Percentiles rank a stretch among this genome's conserved stretches.
These are phyloP conservation scores for Flaveria ramosissima DNA, from an alignment of 129 eudicot genomes.

Conservation along the genomic window DNA sequence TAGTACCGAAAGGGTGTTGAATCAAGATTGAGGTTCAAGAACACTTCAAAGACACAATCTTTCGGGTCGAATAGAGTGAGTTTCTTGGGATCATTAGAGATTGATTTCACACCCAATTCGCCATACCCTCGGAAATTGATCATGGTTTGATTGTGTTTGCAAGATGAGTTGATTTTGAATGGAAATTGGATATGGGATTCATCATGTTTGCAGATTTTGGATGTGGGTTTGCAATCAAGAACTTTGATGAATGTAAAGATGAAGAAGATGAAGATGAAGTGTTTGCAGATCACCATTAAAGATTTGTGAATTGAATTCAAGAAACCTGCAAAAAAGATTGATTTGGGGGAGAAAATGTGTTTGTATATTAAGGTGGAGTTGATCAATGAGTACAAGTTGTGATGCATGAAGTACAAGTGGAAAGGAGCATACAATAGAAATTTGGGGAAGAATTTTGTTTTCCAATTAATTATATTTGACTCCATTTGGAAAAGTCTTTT, in stretches of 20 bases:
- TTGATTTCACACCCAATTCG: constrained; percentile 46
- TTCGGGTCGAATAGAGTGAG: constrained; percentile 54
- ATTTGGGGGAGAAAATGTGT: constrained; percentile 2
- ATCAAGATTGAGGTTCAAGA: constrained; percentile 51
- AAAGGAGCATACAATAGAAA: no score
- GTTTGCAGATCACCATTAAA: constrained; percentile 33
- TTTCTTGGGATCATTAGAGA: constrained; percentile 38
- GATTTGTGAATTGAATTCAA: constrained; percentile 8
- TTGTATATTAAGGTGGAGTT: no score
- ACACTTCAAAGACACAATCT: constrained; percentile 56
- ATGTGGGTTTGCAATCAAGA: constrained; percentile 17
- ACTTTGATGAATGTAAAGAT: constrained; percentile 32
- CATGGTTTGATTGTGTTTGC: constrained; percentile 47
- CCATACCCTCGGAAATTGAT: constrained; percentile 47
- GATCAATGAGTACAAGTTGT: constrained; percentile 14
- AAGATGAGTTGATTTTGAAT: constrained; percentile 37
- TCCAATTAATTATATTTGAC: neutral
- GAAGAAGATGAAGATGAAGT: constrained; percentile 30
- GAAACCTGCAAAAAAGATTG: constrained; percentile 27
- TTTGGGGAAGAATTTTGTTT: neutral
- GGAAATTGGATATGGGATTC: constrained; percentile 40
- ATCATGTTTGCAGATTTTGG: constrained; percentile 25
- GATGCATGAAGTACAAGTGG: constrained; percentile 4
- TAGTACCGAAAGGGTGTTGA: constrained; percentile 49
- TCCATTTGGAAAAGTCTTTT: neutral